Percentiles rank a stretch among this genome's conserved stretches.
phyloP scores from a whole-genome alignment of 768 basidiomycete species.

The Macrolepiota dolichaula region DNA sequence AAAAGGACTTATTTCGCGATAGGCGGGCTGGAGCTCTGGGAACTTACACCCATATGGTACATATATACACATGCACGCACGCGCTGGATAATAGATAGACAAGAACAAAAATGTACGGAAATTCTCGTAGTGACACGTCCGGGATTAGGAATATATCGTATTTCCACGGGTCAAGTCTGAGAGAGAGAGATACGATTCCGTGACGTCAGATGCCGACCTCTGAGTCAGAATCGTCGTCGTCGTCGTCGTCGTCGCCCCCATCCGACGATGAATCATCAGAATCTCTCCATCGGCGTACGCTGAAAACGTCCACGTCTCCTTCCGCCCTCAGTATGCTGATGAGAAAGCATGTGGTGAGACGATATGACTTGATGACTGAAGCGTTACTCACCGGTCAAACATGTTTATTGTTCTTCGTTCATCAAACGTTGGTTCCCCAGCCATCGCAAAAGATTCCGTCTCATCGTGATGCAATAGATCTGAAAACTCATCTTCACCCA shows the following conservation, averaged over 20 bases:
- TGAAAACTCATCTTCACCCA: constrained; percentile 31
- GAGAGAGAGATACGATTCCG: not conserved
- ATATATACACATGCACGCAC: no score
- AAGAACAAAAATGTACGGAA: no score
- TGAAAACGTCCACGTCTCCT: constrained; percentile 55
- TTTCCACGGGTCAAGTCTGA: not conserved
- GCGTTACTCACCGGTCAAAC: constrained; percentile 64
- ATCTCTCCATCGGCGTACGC: constrained; percentile 32
- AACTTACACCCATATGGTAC: no score
- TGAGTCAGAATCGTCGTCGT: constrained; percentile 20
- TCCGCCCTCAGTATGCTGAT: constrained; percentile 58
- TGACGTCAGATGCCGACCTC: not conserved
- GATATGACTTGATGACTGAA: not conserved
- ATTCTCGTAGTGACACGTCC: no score
- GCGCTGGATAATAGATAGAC: no score
- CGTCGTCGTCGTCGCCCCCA: constrained; percentile 23
- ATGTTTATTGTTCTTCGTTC: constrained; percentile 56
- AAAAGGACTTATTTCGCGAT: no score
- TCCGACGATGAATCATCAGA: constrained; percentile 24
- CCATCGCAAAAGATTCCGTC: no score
- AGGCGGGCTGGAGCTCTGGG: no score
- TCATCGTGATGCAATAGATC: constrained; percentile 35
- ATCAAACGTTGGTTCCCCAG: constrained; percentile 25
- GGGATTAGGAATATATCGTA: no score
- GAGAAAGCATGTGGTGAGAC: not conserved